Evolutionary conservation across 2,329 filamentous ascomycete species (phyloP), one percentile per base, ranked within the genome.

Genomic region (Aspergillus ustus): DNA sequence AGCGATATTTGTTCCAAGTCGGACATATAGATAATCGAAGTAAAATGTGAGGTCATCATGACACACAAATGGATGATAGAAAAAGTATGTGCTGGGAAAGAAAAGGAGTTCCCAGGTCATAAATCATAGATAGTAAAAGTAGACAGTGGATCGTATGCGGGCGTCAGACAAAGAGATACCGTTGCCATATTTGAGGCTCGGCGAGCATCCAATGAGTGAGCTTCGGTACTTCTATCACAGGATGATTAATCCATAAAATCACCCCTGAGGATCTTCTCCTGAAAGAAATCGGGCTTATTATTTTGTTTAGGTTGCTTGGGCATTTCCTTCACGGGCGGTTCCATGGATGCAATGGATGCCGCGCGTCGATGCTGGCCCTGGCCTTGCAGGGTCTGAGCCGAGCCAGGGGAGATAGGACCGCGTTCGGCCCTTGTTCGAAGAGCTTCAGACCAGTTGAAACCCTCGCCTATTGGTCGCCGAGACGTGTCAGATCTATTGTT

Each of bases 391-490:
- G 62, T 69, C 58, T 73, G 72, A 45, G 72, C 66, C 53, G 66
- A 44, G 52, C 59, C 67, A 31, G 67, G 70, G 53, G 73, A 74
- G 40, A 71, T 67, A 22, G 80, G 80, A 55, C 87, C 89, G 79
- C 92, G 93, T 82, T 96, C 92, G 71, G 93, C 93, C 75, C 93
- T 91, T 73, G 89, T 90, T 78, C 93, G 92, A 84, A 97, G 88
- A 82, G 96, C 93, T 83, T 97, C 94, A 75, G 92, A 92, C 91
- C 94, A 97, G 81, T 96, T 96, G 85, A 96, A 97, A 78, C 91
- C 92, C 85, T 95, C 92, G 84, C 92, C 91, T 93, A 87, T 80
- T 66, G 64, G 67, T 70, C 73, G 75, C 69, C 75, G 74, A 73
- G 80, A 81, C 64, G 67, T 55, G 75, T 79, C 77, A 79, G 77